These are phyloP conservation scores for Rhodamnia rubescens DNA, from an alignment of 345 rosid species.

Conservation along the genomic window DNA sequence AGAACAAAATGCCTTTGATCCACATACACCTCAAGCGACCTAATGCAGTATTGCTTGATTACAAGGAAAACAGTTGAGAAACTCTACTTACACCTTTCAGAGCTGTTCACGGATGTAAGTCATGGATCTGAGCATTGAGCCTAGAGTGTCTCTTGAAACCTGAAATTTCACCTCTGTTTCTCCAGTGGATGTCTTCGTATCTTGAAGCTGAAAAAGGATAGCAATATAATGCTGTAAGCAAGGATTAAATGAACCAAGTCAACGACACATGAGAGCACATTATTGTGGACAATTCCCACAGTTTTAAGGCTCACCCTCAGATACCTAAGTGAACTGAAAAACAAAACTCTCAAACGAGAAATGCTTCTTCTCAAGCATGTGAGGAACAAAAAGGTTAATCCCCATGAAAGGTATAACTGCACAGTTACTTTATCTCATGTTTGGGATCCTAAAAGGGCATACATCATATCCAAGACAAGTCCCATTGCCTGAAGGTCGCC, in stretches of 20 bases:
- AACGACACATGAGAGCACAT: background rate
- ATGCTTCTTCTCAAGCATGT: background rate
- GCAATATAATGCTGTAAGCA: background rate
- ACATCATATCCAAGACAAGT: background rate
- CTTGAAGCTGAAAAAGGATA: constrained; percentile 34
- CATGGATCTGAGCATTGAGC: constrained; percentile 58
- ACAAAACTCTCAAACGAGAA: background rate
- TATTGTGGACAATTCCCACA: background rate
- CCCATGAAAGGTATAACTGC: background rate
- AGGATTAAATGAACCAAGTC: background rate
- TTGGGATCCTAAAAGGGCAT: background rate
- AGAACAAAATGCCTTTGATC: background rate
- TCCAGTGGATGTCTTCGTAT: constrained; percentile 35
- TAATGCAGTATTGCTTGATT: background rate
- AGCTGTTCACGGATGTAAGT: constrained; percentile 47
- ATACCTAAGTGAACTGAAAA: background rate
- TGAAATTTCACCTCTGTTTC: constrained; percentile 59
- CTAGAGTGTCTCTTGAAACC: constrained; percentile 51
- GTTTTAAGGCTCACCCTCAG: background rate
- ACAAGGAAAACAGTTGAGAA: background rate
- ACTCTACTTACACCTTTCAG: constrained; percentile 25
- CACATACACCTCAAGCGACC: background rate
- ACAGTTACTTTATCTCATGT: background rate
- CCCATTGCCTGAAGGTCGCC: background rate
- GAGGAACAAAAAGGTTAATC: background rate